Percentiles rank a stretch among this genome's conserved stretches.
Conservation (phyloP, 2,329 filamentous ascomycete species). For the Claviceps pazoutovae region DNA sequence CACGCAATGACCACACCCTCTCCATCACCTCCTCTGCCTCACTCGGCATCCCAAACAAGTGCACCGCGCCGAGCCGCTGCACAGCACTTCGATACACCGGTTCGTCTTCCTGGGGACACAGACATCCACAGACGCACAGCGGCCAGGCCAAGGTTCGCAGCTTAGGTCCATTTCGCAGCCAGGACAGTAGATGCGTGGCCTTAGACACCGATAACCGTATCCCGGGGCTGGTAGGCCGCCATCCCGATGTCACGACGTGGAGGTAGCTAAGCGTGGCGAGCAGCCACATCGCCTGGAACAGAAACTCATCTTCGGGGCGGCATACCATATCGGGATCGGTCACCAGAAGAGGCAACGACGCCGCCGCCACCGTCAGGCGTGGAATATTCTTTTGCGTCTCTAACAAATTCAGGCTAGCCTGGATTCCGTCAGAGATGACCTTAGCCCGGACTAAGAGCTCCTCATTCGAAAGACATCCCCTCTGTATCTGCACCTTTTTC, state of each 20-base stretch:
- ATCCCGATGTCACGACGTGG: constrained; percentile 33
- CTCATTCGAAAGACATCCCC: constrained; percentile 29
- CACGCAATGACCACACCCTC: constrained; percentile 28
- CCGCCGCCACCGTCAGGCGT: background rate
- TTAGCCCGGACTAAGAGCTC: constrained; percentile 32
- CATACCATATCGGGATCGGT: constrained; percentile 9
- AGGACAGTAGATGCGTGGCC: constrained; percentile 21
- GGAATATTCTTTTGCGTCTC: constrained; percentile 10
- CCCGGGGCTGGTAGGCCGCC: constrained; percentile 32
- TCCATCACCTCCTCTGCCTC: constrained; percentile 32
- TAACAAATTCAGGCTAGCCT: constrained; percentile 17
- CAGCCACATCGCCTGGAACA: constrained; percentile 30
- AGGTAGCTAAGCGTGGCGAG: constrained; percentile 34
- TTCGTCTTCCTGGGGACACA: constrained; percentile 26
- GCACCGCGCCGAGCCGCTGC: constrained; percentile 25
- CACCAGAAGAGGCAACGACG: constrained; percentile 5
- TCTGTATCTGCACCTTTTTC: constrained; percentile 33
- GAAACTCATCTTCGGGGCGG: constrained; percentile 12
- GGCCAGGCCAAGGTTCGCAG: constrained; percentile 26
- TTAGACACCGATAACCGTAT: constrained; percentile 21
- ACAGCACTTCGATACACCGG: constrained; percentile 27
- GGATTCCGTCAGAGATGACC: constrained; percentile 25
- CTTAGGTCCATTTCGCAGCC: constrained; percentile 17
- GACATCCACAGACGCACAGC: constrained; percentile 27
- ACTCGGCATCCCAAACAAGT: constrained; percentile 30